Conservation (phyloP, 371 early-diverging fungal species). For the Lichtheimia ramosa region DNA sequence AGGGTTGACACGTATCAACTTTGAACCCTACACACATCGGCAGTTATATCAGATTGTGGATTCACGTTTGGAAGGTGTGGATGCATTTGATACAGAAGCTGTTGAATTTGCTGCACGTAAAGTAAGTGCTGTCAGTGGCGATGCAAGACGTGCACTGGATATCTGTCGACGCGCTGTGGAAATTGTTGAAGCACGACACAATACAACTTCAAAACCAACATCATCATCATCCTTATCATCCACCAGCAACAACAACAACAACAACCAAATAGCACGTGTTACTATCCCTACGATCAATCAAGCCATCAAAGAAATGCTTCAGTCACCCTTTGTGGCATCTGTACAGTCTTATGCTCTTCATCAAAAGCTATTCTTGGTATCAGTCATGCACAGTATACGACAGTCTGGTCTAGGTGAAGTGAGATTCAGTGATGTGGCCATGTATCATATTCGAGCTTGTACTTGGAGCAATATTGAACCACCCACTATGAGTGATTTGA, state of each 20-base stretch:
- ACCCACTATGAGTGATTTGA: slow-evolving; percentile 64
- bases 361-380: slow-evolving; percentile 83
- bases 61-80: slow-evolving; percentile 73
- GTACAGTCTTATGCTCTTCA: slow-evolving; percentile 75
- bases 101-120: slow-evolving; percentile 93
- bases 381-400: slow-evolving; percentile 65
- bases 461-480: slow-evolving; percentile 61
- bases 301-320: slow-evolving; percentile 85
- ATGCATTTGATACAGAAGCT: slow-evolving; percentile 80
- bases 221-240: too few relatives aligned
- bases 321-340: slow-evolving; percentile 73
- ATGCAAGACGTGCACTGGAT: slow-evolving; percentile 95
- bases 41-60: slow-evolving; percentile 86
- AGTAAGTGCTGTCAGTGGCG: slow-evolving; percentile 95
- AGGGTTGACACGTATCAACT: slow-evolving; percentile 86
- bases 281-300: slow-evolving; percentile 75
- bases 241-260: too few relatives aligned
- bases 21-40: slow-evolving; percentile 84
- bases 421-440: slow-evolving; percentile 67
- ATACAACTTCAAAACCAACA: neutral
- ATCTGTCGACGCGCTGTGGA: slow-evolving; percentile 91
- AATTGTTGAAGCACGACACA: slow-evolving; percentile 63
- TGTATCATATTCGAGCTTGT: slow-evolving; percentile 60
- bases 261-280: slow-evolving; percentile 45
- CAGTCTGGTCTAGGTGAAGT: slow-evolving; percentile 75